Conservation (phyloP, 805 yeast genomes). For the Kodamaea sagamina region DNA sequence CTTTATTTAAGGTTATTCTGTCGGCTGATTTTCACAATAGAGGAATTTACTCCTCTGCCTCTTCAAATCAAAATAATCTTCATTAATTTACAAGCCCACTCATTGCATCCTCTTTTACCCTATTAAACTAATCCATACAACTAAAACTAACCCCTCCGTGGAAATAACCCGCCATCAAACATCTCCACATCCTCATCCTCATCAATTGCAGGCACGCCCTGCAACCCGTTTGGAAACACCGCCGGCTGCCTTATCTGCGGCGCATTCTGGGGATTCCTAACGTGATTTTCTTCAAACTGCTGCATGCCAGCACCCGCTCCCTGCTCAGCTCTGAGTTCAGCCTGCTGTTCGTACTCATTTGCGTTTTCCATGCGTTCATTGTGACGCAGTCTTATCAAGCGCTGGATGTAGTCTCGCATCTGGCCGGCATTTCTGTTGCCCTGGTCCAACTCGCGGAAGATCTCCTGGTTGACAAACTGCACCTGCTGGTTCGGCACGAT, state of each 20-base stretch:
- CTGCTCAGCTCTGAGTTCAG: conserved; percentile 5
- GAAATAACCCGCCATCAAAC: conserved; percentile 29
- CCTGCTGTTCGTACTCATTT: conserved; percentile 14
- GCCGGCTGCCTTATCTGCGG: conserved; percentile 46
- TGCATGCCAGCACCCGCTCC: background rate
- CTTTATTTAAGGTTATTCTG: too few species aligned
- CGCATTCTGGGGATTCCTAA: conserved; percentile 32
- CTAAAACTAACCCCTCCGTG: conserved; percentile 16
- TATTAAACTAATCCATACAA: background rate
- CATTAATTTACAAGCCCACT: background rate
- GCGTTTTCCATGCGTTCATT: conserved; percentile 23
- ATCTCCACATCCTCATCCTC: conserved; percentile 33
- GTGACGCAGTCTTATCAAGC: conserved; percentile 26
- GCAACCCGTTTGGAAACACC: conserved; percentile 36
- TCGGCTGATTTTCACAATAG: too few species aligned
- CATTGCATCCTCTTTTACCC: too few species aligned
- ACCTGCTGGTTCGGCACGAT: conserved; percentile 22
- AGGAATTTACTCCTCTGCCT: too few species aligned
- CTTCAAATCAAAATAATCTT: too few species aligned
- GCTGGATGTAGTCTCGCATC: conserved; percentile 31
- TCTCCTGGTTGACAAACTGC: conserved; percentile 32
- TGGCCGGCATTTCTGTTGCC: conserved; percentile 34
- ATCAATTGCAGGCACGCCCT: conserved; percentile 23
- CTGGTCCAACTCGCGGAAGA: conserved; percentile 31
- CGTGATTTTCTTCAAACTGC: conserved; percentile 1